Evolutionary conservation across 2,329 filamentous ascomycete species (phyloP), one percentile per base, ranked within the genome.

Genomic region (Ascochyta viciae-villosae): DNA sequence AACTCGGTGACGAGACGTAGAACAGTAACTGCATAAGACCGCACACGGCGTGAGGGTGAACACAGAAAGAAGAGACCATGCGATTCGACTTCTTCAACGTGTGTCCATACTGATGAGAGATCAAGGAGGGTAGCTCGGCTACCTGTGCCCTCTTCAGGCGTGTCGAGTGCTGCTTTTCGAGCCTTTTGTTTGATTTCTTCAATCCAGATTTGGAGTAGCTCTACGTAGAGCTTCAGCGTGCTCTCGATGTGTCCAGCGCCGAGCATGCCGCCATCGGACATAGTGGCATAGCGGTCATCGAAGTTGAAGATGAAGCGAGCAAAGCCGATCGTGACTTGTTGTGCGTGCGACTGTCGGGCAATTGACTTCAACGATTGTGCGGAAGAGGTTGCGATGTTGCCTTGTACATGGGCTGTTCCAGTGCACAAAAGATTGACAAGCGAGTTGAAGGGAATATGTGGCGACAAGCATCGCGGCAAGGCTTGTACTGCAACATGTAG

Each of bases 251-350:
- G 95, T 4, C 89, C 91, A 31, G 91, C 88, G 0, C 94, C 95
- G 23, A 99, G 86, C 88, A 99, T 95, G 2, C 95, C 95, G 29
- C 96, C 95, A 70, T 99, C 95, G 9, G 93, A 96, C 88, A 98
- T 97, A 29, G 95, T 98, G 1, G 94, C 92, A 74, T 99, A 99
- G 23, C 93, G 88, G 64, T 96, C 93, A 74, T 99, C 96, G 73
- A 98, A 99, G 65, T 95, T 96, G 80, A 99, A 99, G 49, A 99
- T 99, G 76, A 98, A 99, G 24, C 93, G 85, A 34, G 95, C 91
- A 76, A 99, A 99, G 0, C 95, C 94, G 76, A 96, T 96, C 0
- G 93, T 96, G 3, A 99, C 95, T 74, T 95, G 91, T 65, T 99
- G 92, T 0, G 95, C 93, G 76, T 96, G 90, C 7, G 89, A 91